phyloP scores from a whole-genome alignment of 345 rosid species.

The Eucalyptus fibrosa region DNA sequence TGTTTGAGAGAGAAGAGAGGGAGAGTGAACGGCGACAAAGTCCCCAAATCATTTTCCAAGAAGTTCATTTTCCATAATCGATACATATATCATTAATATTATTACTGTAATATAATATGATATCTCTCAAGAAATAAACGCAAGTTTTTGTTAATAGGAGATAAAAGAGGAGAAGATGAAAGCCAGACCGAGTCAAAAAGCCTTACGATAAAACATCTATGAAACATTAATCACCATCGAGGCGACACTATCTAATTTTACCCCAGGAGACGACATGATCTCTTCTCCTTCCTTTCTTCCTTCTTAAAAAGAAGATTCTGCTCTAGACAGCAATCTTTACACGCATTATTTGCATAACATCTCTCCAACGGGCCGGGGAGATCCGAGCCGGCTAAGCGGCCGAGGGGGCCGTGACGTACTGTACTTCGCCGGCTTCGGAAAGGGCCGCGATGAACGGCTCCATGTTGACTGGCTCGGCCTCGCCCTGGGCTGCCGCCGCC shows the following conservation, averaged over 20 bases:
- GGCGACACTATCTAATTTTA: background rate
- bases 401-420: slow-evolving; percentile 56
- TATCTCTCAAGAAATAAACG: background rate
- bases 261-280: background rate
- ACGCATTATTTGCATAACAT: background rate
- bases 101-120: no score
- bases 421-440: slow-evolving; percentile 33
- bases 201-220: background rate
- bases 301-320: background rate
- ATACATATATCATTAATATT: background rate
- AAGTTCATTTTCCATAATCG: no score
- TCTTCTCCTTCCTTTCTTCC: background rate
- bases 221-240: no score
- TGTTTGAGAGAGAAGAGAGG: no score
- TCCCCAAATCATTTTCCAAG: no score
- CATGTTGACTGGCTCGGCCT: slow-evolving; percentile 8
- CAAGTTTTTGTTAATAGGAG: no score
- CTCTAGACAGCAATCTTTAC: background rate
- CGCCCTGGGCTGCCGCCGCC: background rate
- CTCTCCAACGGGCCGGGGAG: background rate
- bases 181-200: no score
- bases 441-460: slow-evolving; percentile 44
- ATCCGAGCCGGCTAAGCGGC: slow-evolving; percentile 36
- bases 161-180: no score
- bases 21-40: no score